Evolutionary conservation across 2,329 filamentous ascomycete genomes (phyloP), one percentile per base, ranked within the genome.

Genomic region (Dothistroma pini): DNA sequence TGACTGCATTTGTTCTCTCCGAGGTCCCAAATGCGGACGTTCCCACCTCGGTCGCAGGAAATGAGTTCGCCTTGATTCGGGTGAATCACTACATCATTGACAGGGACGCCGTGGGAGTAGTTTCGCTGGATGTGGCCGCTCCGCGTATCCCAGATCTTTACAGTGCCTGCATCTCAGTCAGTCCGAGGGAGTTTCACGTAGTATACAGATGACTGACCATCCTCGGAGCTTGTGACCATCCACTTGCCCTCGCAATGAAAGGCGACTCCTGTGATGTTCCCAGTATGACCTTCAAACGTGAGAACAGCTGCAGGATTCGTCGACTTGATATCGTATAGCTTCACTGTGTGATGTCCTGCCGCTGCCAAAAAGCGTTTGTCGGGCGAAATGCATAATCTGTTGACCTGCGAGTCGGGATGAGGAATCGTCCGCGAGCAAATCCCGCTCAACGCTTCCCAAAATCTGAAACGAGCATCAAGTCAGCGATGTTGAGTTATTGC

Each of bases 161-260:
- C 93, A 0, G 91, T 96, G 12, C 72, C 71, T 74, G 49, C 4
- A 49, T 21, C 16, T 2, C 11, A 35, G 25, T 68, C n/a, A 64
- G 61, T 25, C 19, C 35, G 16, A 19, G 8, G 5, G 22, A 9
- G 6, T 35, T 2, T n/a, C 6, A 14, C 25, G 35, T 11, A 34
- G 4, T 11, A 19, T 16, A 6, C n/a, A 16, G n/a, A 19, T 48
- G 31, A 51, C 59, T 4, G 56, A 70, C 93, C 91, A 73, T 99
- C 95, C 77, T 99, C 95, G 52, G 91, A 96, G 76, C 90, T 96
- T 10, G 95, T 99, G 19, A 97, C 95, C 90, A 99, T 97, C 95
- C 95, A 99, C 79, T 99, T 99, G 11, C 93, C 93, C 77, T 99
- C 95, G 75, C 93, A 97, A 76, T 99, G 95, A 75, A 99, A 99